Evolutionary conservation across 805 yeast species (phyloP), one percentile per base, ranked within the genome.

Genomic region (Saturnispora dispora): DNA sequence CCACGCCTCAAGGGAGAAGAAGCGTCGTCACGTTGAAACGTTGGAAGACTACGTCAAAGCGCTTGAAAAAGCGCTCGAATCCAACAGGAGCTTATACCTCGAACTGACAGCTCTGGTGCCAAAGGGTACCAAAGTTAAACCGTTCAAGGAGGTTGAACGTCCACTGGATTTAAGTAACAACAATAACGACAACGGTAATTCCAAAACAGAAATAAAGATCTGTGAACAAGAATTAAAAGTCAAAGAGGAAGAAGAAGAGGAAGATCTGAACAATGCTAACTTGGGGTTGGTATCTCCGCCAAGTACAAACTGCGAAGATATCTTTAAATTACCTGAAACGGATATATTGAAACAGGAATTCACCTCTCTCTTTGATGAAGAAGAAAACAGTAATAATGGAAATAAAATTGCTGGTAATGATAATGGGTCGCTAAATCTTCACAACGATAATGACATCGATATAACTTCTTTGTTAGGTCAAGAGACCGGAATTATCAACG

Each of bases 1-100:
- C 46, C 98, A 91, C 66, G 96, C 96, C 49, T 87, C 96, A 28
- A 79, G 99, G 58, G 99, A 93, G 65, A 90, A 91, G 79, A 91
- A 91, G 78, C 79, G 98, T 65, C 80, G 82, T 63, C 96, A 91
- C 64, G 84, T 93, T 52, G 96, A 89, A 68, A 81, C 79, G 55
- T 75, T 93, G 58, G 97, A 91, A 68, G 66, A 72, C 37, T 79
- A 78, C 57, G 81, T 77, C 37, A 58, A 64, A 41, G 63, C 67
- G 33, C 67, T 79, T 58, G 80, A 74, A 55, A 13, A 22, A 11
- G 51, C 51, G 9, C 17, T 48, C 33, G 47, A 22, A 7, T 17
- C 17, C 3, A 48, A 40, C 25, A 40, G 25, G 15, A 17, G 44
- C 22, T 22, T n/a, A 9, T 37, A 28, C 27, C n/a, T 17, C 6